Base-by-base conservation (phyloP, 441 rosid genomes). In the Biscutella laevigata region DNA sequence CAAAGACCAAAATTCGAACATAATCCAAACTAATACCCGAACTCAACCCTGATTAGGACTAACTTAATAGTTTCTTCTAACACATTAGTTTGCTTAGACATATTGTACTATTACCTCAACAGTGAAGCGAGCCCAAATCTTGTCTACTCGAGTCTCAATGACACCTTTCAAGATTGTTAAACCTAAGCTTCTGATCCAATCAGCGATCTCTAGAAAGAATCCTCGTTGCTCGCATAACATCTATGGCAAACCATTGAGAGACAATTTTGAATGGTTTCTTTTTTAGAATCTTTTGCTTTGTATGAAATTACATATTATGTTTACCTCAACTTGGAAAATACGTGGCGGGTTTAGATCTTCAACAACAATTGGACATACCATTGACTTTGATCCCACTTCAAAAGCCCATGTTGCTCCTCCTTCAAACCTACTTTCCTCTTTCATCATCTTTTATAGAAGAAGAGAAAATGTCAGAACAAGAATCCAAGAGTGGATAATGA, bases 361-460 rank as follows among this genome's bases (percentile, higher is more conserved):
- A 5, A 91, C 91, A 9, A 88, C 82, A 54, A 91, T 88, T 46
- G 98, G 98, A 52, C 95, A 88, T 30, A 80, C 71, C 80, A 78
- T 70, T 46, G 96, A 77, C 66, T 74, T 82, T 53, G 96, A 83
- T 6, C 94, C 95, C 28, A 91, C 95, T 77, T 91, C 95, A 57
- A 74, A 88, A 35, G 95, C 98, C 96, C 95, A 85, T 37, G 95
- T 91, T 14, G 95, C 95, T 49, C 98, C 98, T n/a, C n/a, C n/a
- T n/a, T n/a, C n/a, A n/a, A n/a, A n/a, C n/a, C n/a, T n/a, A 58
- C 76, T 83, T 58, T 81, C 86, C 57, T 80, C 77, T 61, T 67
- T 70, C 45, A 71, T 52, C 16, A 82, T 67, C 98, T 91, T 78
- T 51, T 3, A 17, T 17, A 37, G 6, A n/a, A 60, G n/a, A 40